phyloP scores from a whole-genome alignment of 208 protist genomes.

The Leishmania major region DNA sequence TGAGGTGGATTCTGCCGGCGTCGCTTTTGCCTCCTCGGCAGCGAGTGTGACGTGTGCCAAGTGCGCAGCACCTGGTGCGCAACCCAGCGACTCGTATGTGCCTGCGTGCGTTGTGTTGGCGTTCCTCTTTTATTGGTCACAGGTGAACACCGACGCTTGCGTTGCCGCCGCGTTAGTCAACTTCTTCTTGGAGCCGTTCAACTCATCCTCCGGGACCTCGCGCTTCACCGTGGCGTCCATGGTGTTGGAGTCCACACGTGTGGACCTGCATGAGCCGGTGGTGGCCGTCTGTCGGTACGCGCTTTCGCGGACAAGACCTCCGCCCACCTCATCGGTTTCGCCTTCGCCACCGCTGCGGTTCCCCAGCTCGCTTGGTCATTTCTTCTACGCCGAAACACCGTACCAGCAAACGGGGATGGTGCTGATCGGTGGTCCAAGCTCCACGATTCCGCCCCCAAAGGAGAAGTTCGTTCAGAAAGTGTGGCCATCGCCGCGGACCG shows the following conservation, averaged over 20 bases:
- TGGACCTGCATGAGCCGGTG: conserved; percentile 32
- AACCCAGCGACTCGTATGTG: conserved; percentile 1
- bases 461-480: conserved; percentile 26
- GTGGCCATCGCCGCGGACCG: neutral
- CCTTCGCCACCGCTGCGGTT: conserved; percentile 4
- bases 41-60: neutral
- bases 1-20: conserved; percentile 3
- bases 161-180: conserved; percentile 20
- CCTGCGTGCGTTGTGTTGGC: conserved; percentile 22
- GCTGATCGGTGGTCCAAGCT: conserved; percentile 19
- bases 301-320: conserved; percentile 5
- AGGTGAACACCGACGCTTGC: conserved; percentile 28
- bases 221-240: conserved; percentile 10
- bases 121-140: conserved; percentile 31
- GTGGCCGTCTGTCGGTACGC: conserved; percentile 22
- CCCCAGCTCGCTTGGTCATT: conserved; percentile 26
- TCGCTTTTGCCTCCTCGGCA: neutral
- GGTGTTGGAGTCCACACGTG: conserved; percentile 30
- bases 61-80: neutral
- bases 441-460: conserved; percentile 17
- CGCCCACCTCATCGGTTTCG: neutral
- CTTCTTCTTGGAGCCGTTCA: conserved; percentile 23
- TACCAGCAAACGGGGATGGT: conserved; percentile 31
- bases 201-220: neutral
- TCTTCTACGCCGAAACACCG: conserved; percentile 30